phyloP scores from a whole-genome alignment of 768 basidiomycete genomes.

The Pisolithus tinctorius region DNA sequence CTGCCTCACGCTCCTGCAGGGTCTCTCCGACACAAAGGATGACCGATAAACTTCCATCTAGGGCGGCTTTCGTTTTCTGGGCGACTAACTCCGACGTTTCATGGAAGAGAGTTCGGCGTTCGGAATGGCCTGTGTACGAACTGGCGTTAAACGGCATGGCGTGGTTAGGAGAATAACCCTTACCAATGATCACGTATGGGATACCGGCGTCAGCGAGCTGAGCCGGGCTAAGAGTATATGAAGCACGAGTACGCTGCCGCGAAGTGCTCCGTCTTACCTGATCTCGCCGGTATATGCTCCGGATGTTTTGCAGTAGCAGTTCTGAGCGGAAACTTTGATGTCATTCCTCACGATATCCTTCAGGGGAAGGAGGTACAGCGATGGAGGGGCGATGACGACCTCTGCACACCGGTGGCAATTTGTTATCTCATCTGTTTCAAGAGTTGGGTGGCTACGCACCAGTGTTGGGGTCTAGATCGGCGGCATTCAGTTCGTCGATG shows the following conservation, averaged over 20 bases:
- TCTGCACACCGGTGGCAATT: conserved; percentile 39
- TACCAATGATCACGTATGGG: conserved; percentile 89
- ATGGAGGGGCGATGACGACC: conserved; percentile 88
- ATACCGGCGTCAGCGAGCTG: conserved; percentile 86
- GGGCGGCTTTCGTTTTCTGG: conserved; percentile 77
- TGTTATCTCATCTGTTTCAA: conserved; percentile 4
- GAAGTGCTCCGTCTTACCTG: conserved; percentile 45
- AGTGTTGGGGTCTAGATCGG: conserved; percentile 66
- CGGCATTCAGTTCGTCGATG: conserved; percentile 66
- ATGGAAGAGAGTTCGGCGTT: conserved; percentile 88
- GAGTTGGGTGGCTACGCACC: conserved; percentile 39
- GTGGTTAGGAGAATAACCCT: conserved; percentile 9
- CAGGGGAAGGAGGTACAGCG: conserved; percentile 79
- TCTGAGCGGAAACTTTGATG: conserved; percentile 84
- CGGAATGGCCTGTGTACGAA: conserved; percentile 71
- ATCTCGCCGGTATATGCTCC: conserved; percentile 98
- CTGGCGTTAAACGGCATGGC: neutral
- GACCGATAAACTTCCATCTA: conserved; percentile 69
- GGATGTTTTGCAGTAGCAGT: conserved; percentile 73
- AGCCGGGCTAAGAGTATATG: conserved; percentile 45
- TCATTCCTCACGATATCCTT: conserved; percentile 55
- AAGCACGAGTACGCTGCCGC: neutral
- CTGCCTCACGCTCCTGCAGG: conserved; percentile 77
- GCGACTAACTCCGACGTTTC: conserved; percentile 83
- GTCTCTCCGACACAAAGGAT: conserved; percentile 98